These are phyloP conservation scores for Taphrina communis DNA, from an alignment of 1,139 yeast species.

Conservation along the genomic window DNA sequence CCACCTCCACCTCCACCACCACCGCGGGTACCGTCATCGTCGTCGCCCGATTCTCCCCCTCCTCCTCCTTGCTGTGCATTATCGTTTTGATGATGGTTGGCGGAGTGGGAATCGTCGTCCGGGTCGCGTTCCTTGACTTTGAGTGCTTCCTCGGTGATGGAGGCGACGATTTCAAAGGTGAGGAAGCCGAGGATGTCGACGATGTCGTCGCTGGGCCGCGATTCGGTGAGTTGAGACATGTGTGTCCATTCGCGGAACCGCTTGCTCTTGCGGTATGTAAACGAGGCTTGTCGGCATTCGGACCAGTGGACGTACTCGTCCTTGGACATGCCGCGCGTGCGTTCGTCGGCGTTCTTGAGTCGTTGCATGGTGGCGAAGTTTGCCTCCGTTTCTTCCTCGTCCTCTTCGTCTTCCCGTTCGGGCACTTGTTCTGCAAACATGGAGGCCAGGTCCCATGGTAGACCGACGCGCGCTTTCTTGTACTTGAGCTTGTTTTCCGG, in stretches of 20 bases:
- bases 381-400: constrained; percentile 89
- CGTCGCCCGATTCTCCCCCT: background rate
- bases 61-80: no score
- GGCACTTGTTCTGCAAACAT: constrained; percentile 92
- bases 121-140: constrained; percentile 60
- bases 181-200: constrained; percentile 92
- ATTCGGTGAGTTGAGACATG: constrained; percentile 78
- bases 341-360: constrained; percentile 88
- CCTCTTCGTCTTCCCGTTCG: constrained; percentile 79
- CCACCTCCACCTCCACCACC: constrained; percentile 42
- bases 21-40: constrained; percentile 56
- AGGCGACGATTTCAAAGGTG: constrained; percentile 95
- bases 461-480: constrained; percentile 77
- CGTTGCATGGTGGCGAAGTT: constrained; percentile 84
- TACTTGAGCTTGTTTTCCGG: constrained; percentile 66
- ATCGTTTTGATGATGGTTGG: no score
- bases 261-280: constrained; percentile 90
- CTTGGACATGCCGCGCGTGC: constrained; percentile 90
- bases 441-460: constrained; percentile 95
- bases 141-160: constrained; percentile 89
- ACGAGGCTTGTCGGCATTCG: constrained; percentile 96
- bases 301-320: constrained; percentile 99
- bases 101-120: no score
- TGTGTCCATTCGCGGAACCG: constrained; percentile 98
- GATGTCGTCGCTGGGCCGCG: constrained; percentile 94